Conservation (phyloP, 345 rosid genomes). For the Sonneratia alba region DNA sequence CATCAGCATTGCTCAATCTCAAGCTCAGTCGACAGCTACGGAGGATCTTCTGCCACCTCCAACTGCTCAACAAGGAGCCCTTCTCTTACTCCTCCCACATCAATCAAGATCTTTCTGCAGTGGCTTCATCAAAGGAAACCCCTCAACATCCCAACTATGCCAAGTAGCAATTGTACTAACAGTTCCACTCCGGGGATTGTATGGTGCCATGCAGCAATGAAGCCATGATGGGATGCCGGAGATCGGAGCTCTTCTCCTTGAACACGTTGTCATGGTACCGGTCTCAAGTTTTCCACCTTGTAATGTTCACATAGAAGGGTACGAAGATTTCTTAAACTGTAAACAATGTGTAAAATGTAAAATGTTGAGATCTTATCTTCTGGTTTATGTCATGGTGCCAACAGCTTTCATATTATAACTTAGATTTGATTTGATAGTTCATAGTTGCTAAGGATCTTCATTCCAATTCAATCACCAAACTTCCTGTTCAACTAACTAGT, state of each 20-base stretch:
- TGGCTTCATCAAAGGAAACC: constrained; percentile 72
- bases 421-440: too few relatives aligned
- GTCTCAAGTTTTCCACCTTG: constrained; percentile 1
- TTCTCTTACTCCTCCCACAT: constrained; percentile 42
- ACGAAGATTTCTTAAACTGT: background rate
- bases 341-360: too few relatives aligned
- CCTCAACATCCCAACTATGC: constrained; percentile 36
- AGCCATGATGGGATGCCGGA: constrained; percentile 36
- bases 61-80: constrained; percentile 64
- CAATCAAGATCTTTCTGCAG: constrained; percentile 29
- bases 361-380: too few relatives aligned
- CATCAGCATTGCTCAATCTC: background rate
- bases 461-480: too few relatives aligned
- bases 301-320: background rate
- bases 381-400: too few relatives aligned
- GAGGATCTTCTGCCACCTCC: constrained; percentile 63
- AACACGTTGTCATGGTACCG: constrained; percentile 6
- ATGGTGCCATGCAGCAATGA: constrained; percentile 69
- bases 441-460: too few relatives aligned
- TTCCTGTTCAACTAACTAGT: too few relatives aligned
- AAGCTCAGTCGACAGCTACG: constrained; percentile 57
- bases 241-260: background rate
- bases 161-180: constrained; percentile 34
- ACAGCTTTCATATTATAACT: too few relatives aligned
- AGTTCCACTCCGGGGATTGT: constrained; percentile 69